These are phyloP conservation scores for Aspergillus affinis DNA, from an alignment of 495 filamentous ascomycete species.

Conservation along the genomic window DNA sequence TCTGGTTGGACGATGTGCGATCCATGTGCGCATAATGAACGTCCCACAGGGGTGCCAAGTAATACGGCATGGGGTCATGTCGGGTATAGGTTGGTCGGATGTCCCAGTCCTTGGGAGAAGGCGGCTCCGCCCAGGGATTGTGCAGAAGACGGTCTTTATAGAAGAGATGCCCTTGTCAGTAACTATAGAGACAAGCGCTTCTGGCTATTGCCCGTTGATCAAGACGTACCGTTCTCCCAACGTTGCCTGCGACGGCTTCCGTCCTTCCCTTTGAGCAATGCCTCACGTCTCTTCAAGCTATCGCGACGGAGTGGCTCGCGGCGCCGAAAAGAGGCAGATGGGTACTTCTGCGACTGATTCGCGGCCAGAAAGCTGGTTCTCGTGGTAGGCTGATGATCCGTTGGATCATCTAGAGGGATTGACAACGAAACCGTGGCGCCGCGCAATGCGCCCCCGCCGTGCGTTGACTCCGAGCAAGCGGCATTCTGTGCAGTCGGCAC, in stretches of 20 bases:
- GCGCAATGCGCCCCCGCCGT: slow-evolving; percentile 30
- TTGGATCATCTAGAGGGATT: slow-evolving; percentile 52
- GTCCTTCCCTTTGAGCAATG: slow-evolving; percentile 84
- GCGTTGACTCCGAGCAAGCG: slow-evolving; percentile 20
- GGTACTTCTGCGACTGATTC: slow-evolving; percentile 23
- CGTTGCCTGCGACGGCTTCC: slow-evolving; percentile 83
- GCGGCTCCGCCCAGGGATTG: slow-evolving; percentile 84
- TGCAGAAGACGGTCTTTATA: slow-evolving; percentile 73
- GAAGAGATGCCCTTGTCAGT: slow-evolving; percentile 17
- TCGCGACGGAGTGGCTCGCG: slow-evolving; percentile 56
- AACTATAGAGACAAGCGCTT: background rate
- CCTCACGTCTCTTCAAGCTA: slow-evolving; percentile 69
- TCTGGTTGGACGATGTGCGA: slow-evolving; percentile 37
- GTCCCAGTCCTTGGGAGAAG: slow-evolving; percentile 76
- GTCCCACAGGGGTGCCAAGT: slow-evolving; percentile 86
- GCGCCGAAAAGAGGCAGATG: slow-evolving; percentile 40
- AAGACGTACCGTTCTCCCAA: slow-evolving; percentile 87
- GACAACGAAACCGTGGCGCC: slow-evolving; percentile 45
- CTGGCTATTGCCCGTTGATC: background rate
- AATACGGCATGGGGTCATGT: slow-evolving; percentile 75
- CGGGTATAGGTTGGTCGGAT: slow-evolving; percentile 75
- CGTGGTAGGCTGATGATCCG: slow-evolving; percentile 16
- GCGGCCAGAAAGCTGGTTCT: slow-evolving; percentile 23
- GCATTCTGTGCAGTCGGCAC: slow-evolving; percentile 11
- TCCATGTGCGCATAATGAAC: slow-evolving; percentile 54